Percentiles rank a stretch among this genome's conserved stretches.
Conservation (phyloP, 805 yeast genomes). For the Jamesozyma hellenica region DNA sequence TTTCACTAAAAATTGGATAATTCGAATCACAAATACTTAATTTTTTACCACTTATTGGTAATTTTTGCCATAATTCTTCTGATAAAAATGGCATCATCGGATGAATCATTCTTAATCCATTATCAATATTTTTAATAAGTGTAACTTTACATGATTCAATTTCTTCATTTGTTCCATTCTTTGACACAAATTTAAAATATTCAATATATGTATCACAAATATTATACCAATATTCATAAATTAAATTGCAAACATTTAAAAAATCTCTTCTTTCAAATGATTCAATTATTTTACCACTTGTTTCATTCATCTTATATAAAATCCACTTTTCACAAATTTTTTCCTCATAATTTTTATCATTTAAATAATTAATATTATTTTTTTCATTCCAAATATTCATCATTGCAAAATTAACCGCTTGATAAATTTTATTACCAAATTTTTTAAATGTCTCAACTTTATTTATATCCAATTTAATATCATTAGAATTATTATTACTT, state of each 20-base stretch:
- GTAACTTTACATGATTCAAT: constrained; percentile 82
- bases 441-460: constrained; percentile 97
- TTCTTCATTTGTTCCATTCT: constrained; percentile 76
- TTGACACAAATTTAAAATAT: constrained; percentile 81
- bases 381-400: constrained; percentile 69
- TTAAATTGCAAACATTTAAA: constrained; percentile 67
- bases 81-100: constrained; percentile 97
- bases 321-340: constrained; percentile 93
- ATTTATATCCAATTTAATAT: constrained; percentile 85
- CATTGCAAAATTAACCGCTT: constrained; percentile 91
- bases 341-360: constrained; percentile 50
- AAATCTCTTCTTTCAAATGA: constrained; percentile 76
- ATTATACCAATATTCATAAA: constrained; percentile 88
- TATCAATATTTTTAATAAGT: constrained; percentile 79
- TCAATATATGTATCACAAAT: constrained; percentile 96
- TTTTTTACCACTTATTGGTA: constrained; percentile 66
- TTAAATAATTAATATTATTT: not conserved
- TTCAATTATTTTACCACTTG: constrained; percentile 50
- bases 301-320: constrained; percentile 62
- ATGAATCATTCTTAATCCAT: constrained; percentile 80
- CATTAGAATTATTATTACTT: constrained; percentile 96
- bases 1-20: constrained; percentile 57
- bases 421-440: constrained; percentile 97
- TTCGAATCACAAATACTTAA: constrained; percentile 63
- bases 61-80: constrained; percentile 97